Evolutionary conservation across 2,329 filamentous ascomycete genomes (phyloP), one percentile per base, ranked within the genome.

Genomic region (Verticillium zaregamsianum): DNA sequence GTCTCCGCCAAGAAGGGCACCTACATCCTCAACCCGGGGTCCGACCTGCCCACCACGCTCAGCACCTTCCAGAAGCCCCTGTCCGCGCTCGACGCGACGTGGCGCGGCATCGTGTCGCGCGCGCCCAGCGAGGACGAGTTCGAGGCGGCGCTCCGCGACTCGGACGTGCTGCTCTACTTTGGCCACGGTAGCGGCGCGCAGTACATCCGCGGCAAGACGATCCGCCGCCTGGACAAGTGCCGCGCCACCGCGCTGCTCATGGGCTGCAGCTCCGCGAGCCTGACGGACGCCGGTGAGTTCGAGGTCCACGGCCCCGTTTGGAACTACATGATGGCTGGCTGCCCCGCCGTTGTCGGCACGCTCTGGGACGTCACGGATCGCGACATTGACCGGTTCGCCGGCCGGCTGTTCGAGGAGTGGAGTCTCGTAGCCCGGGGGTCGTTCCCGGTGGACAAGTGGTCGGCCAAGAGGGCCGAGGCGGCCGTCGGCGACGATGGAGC

Each of bases 341-440:
- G 85, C 68, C 93, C 92, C 3, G 93, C 94, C 0, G 86, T 98
- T 11, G 88, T 98, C 2, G 95, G 93, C 55, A 97, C 93, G 17
- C 81, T 99, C 40, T 99, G 95, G 95, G 95, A 99, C 74, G 95
- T 99, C 58, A 99, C 95, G 11, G 95, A 99, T 73, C 91, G 91
- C 70, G 95, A 99, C 74, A 97, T 97, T 73, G 96, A 99, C 78
- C 90, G 93, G 20, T 96, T 97, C 74, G 91, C 93, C 0, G 87
- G 89, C 37, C 82, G 84, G 31, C 80, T 90, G 3, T 90, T 97
- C 72, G 90, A 95, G 72, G 84, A 90, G 68, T 99, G 95, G 95
- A 95, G 95, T 0, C 74, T 99, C 7, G 79, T 90, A 59, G 71
- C 75, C 1, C 68, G 68, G 74, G 82, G 82, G 62, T 74, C 79